Conservation (phyloP, 1,284 basidiomycete genomes). For the Melampsora americana region DNA sequence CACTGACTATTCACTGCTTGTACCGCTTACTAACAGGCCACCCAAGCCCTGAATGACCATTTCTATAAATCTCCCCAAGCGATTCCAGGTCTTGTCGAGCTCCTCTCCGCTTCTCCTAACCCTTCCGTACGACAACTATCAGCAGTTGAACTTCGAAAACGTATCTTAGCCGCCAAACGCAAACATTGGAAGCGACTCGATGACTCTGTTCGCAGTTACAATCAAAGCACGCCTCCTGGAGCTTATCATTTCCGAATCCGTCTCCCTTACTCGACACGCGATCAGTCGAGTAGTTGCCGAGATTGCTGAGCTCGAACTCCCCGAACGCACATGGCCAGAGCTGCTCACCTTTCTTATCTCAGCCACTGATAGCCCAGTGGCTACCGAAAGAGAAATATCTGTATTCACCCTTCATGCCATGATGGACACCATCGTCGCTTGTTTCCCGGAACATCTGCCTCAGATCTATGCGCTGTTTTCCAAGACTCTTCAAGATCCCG, state of each 20-base stretch:
- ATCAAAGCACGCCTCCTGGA: conserved; percentile 83
- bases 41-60: conserved; percentile 79
- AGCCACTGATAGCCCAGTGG: conserved; percentile 68
- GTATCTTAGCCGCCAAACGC: conserved; percentile 74
- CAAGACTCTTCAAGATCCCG: conserved; percentile 75
- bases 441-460: conserved; percentile 72
- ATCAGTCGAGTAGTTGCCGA: conserved; percentile 88
- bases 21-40: conserved; percentile 64
- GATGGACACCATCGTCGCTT: conserved; percentile 85
- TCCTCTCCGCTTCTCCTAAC: conserved; percentile 79
- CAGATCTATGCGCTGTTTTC: conserved; percentile 80
- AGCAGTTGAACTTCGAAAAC: conserved; percentile 96
- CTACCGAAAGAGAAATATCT: conserved; percentile 81
- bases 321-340: conserved; percentile 75
- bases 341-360: conserved; percentile 84
- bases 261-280: conserved; percentile 71
- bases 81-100: conserved; percentile 84
- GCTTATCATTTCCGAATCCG: conserved; percentile 72
- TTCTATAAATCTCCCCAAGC: conserved; percentile 88
- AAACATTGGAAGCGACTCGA: conserved; percentile 77
- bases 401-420: conserved; percentile 87
- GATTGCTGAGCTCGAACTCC: conserved; percentile 85
- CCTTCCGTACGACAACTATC: conserved; percentile 78
- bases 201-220: conserved; percentile 68
- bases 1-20: conserved; percentile 31